These are phyloP conservation scores for Tricholomella constricta DNA, from an alignment of 768 basidiomycete genomes.

Conservation along the genomic window DNA sequence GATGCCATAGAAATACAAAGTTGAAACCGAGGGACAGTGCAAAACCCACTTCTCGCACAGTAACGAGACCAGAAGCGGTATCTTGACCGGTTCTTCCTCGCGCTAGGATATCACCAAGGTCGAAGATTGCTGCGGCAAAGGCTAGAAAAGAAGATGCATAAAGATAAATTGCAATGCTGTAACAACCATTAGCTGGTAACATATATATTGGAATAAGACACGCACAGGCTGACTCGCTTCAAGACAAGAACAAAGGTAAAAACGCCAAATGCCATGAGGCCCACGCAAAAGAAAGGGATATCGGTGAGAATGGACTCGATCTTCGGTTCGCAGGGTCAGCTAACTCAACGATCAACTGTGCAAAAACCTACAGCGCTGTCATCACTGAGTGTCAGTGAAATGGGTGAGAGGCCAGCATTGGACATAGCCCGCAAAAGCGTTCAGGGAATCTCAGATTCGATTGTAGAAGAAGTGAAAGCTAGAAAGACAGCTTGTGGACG, in stretches of 20 bases:
- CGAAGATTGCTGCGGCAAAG: slow-evolving; percentile 64
- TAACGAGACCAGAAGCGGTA: slow-evolving; percentile 41
- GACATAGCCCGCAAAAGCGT: slow-evolving; percentile 6
- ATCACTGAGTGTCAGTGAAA: slow-evolving; percentile 17
- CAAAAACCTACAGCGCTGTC: slow-evolving; percentile 44
- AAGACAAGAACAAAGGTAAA: slow-evolving; percentile 57
- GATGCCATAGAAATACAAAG: slow-evolving; percentile 70
- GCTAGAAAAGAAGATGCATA: slow-evolving; percentile 58
- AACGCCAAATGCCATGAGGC: slow-evolving; percentile 63
- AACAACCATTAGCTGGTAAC: not conserved
- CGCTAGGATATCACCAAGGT: slow-evolving; percentile 56
- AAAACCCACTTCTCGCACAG: slow-evolving; percentile 59
- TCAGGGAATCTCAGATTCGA: slow-evolving; percentile 7
- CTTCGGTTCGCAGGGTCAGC: slow-evolving; percentile 30
- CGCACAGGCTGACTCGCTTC: slow-evolving; percentile 55
- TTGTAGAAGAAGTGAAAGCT: not conserved
- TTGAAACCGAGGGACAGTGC: slow-evolving; percentile 59
- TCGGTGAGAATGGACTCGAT: slow-evolving; percentile 59
- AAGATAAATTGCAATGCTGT: slow-evolving; percentile 51
- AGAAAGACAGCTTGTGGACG: not conserved
- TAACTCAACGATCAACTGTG: not conserved
- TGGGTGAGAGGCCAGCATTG: slow-evolving; percentile 1
- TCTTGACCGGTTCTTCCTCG: slow-evolving; percentile 30
- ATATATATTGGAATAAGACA: not conserved
- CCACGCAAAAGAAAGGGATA: slow-evolving; percentile 68